phyloP scores from a whole-genome alignment of 371 early-diverging fungal species.

The Nematocida ausubeli region DNA sequence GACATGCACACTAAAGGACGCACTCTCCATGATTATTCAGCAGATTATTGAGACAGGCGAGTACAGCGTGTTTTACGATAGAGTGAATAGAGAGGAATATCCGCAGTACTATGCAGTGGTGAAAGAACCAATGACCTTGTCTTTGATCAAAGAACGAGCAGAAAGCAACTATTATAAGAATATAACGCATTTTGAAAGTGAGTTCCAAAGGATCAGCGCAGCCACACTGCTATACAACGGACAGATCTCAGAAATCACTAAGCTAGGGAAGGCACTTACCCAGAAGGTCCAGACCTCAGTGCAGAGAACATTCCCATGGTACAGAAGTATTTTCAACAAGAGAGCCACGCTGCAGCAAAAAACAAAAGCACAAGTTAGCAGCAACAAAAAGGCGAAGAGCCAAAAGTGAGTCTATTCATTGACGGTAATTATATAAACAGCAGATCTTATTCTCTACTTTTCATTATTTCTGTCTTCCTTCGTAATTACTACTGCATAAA shows the following conservation, averaged over 20 bases:
- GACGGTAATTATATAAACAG: too few relatives aligned
- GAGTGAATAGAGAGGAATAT: slow-evolving; percentile 76
- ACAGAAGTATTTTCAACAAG: slow-evolving; percentile 29
- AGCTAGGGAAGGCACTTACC: slow-evolving; percentile 23
- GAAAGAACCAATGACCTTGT: slow-evolving; percentile 89
- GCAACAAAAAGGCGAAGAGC: slow-evolving; percentile 12
- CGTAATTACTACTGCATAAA: too few relatives aligned
- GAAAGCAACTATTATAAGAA: slow-evolving; percentile 73
- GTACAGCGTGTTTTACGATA: slow-evolving; percentile 89
- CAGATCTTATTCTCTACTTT: too few relatives aligned
- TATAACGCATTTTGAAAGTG: slow-evolving; percentile 73
- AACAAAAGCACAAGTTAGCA: background rate
- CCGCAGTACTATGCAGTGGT: slow-evolving; percentile 90
- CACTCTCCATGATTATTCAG: slow-evolving; percentile 69
- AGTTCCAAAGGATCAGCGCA: slow-evolving; percentile 68
- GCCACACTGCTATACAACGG: slow-evolving; percentile 43
- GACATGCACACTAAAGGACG: slow-evolving; percentile 8
- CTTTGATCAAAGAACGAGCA: slow-evolving; percentile 73
- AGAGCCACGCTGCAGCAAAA: slow-evolving; percentile 22
- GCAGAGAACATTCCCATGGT: slow-evolving; percentile 29
- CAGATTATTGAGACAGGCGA: slow-evolving; percentile 72
- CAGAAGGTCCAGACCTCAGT: background rate
- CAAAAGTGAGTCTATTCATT: too few relatives aligned
- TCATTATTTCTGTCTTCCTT: too few relatives aligned
- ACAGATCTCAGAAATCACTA: slow-evolving; percentile 34